Evolutionary conservation across 179 eudicot species (phyloP), one percentile per base, ranked within the genome.

Genomic region (Spinacia oleracea): DNA sequence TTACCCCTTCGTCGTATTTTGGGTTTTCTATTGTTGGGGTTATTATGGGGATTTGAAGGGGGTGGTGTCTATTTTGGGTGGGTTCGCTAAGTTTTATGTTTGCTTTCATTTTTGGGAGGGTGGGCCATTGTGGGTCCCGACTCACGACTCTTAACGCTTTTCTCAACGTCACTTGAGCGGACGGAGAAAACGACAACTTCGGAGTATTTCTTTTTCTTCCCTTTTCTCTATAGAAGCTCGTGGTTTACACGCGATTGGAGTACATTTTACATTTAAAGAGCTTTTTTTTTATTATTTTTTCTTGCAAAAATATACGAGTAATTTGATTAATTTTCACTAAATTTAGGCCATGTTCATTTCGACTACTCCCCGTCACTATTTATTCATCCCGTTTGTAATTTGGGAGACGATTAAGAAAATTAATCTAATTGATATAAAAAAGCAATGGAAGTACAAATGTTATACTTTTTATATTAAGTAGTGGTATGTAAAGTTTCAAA

Each of bases 151-250:
- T 55, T 65, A 40, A 62, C 75, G 81, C 80, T 81, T 63, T 81
- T 78, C 58, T 58, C 56, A 50, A 72, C 27, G 76, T 65, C 77
- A 65, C 60, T 72, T 11, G 76, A 34, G 62, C 51, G 42, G 80
- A 70, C 72, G 56, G 65, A 76, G 80, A 77, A 35, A 68, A 77
- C 46, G 81, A 77, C 84, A 53, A 72, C 27, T 77, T 1, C 80
- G 40, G 40, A 38, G 40, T 38, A 38, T 38, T 70, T 27, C 8
- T 6, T 2, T 46, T 70, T n/a, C 25, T 6, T 0, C 43, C 20
- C 4, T 31, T 72, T 6, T 48, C 75, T 32, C 27, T 21, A 12
- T 14, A 11, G 43, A 70, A 32, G 29, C 9, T 51, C 75, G 75
- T 72, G 40, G 0, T 0, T 1, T 18, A 0, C 75, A 72, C 75